These are phyloP conservation scores for Chrysanthemum seticuspe DNA, from an alignment of 129 eudicot species.

Conservation along the genomic window DNA sequence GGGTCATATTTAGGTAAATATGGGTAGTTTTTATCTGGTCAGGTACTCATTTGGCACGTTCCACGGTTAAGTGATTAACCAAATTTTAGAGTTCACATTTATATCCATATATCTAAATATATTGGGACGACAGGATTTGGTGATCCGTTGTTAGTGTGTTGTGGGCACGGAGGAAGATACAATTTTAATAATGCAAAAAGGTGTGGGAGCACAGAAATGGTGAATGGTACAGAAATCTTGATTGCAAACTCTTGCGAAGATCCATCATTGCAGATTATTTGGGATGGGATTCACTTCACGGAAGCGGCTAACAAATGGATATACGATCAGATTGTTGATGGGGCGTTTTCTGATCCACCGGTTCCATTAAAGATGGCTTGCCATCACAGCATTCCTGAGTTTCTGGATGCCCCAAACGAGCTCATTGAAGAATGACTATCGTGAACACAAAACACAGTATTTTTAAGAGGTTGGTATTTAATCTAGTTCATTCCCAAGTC, in stretches of 20 bases:
- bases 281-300: conserved; percentile 53
- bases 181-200: conserved; percentile 53
- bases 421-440: too few relatives aligned
- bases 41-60: not conserved
- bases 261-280: conserved; percentile 45
- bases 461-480: too few relatives aligned
- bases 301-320: conserved; percentile 70
- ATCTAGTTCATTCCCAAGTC: too few relatives aligned
- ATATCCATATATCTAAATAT: not conserved
- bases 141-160: conserved; percentile 69
- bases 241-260: conserved; percentile 56
- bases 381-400: not conserved
- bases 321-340: conserved; percentile 50
- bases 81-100: too few relatives aligned
- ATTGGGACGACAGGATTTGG: conserved; percentile 53
- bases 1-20: too few relatives aligned
- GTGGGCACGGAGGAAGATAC: conserved; percentile 80
- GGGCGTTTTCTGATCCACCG: conserved; percentile 73
- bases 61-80: too few relatives aligned
- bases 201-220: conserved; percentile 57
- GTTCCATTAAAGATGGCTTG: conserved; percentile 53
- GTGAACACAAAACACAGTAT: too few relatives aligned
- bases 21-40: not conserved
- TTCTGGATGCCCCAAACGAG: too few relatives aligned
- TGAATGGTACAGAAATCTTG: conserved; percentile 49